Conservation (phyloP, 148 eudicot species). For the Fagopyrum esculentum region DNA sequence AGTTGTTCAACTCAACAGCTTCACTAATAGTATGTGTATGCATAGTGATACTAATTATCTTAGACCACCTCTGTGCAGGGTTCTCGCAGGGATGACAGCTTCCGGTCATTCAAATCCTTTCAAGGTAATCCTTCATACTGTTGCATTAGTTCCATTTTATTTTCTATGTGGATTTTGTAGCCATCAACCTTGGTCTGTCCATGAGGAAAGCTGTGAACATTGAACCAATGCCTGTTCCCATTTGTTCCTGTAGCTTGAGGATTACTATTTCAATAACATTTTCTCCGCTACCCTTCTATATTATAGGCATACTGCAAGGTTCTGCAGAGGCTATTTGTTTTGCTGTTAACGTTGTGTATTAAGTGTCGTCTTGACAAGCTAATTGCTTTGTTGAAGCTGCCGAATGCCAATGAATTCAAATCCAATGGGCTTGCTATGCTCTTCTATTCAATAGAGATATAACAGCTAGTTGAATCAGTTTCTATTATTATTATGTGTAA, state of each 20-base stretch:
- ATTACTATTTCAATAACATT: neutral
- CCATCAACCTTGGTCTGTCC: neutral
- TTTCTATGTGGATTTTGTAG: neutral
- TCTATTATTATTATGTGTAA: neutral
- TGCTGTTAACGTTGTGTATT: neutral
- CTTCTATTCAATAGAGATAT: neutral
- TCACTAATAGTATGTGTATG: neutral
- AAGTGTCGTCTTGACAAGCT: neutral
- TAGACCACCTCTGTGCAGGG: constrained; percentile 6
- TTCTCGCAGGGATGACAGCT: constrained; percentile 10
- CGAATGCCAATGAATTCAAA: neutral
- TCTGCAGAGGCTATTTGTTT: neutral
- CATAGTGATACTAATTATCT: neutral
- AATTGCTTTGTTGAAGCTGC: neutral
- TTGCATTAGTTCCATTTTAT: neutral
- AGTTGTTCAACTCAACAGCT: neutral
- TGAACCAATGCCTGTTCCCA: neutral
- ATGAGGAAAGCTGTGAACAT: neutral
- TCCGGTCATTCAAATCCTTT: constrained; percentile 3
- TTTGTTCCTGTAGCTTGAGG: neutral
- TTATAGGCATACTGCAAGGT: neutral
- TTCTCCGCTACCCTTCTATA: neutral
- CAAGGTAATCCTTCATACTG: neutral
- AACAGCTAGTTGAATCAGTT: neutral
- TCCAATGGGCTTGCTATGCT: neutral